Percentiles rank a stretch among this genome's conserved stretches.
phyloP scores from a whole-genome alignment of 108 stramenopile genomes.

The Hondaea fermentalgiana region DNA sequence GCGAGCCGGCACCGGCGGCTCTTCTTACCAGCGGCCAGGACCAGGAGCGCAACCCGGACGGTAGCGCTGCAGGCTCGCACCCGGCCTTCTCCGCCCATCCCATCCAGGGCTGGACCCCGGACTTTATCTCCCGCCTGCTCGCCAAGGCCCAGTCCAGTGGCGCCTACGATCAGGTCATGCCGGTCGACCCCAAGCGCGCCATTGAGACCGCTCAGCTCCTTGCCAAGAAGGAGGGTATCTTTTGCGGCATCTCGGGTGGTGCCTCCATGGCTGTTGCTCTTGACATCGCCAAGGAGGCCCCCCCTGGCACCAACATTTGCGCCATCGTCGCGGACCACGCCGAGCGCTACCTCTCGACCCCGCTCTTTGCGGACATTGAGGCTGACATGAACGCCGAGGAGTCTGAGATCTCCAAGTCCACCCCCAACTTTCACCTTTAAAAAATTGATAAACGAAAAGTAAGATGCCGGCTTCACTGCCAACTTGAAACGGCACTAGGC shows the following conservation, averaged over 20 bases:
- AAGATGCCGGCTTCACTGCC: no score
- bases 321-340: slow-evolving; percentile 69
- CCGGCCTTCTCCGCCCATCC: slow-evolving; percentile 40
- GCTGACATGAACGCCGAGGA: slow-evolving; percentile 75
- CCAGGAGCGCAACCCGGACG: slow-evolving; percentile 51
- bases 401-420: slow-evolving; percentile 16
- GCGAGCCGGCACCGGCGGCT: slow-evolving; percentile 58
- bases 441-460: no score
- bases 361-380: slow-evolving; percentile 70
- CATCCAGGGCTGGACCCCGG: slow-evolving; percentile 60
- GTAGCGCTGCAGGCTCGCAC: slow-evolving; percentile 37
- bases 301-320: slow-evolving; percentile 54
- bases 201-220: slow-evolving; percentile 48
- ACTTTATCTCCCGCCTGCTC: slow-evolving; percentile 65
- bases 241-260: slow-evolving; percentile 66
- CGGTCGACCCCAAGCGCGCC: slow-evolving; percentile 47
- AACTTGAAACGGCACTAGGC: no score
- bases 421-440: slow-evolving; percentile 20
- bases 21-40: slow-evolving; percentile 53
- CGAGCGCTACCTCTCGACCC: slow-evolving; percentile 69
- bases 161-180: slow-evolving; percentile 45
- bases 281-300: slow-evolving; percentile 57
- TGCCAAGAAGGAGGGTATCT: slow-evolving; percentile 66
- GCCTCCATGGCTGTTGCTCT: slow-evolving; percentile 60
- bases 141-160: slow-evolving; percentile 36